These are phyloP conservation scores for Luffa acutangula DNA, from an alignment of 306 rosid species.

Conservation along the genomic window DNA sequence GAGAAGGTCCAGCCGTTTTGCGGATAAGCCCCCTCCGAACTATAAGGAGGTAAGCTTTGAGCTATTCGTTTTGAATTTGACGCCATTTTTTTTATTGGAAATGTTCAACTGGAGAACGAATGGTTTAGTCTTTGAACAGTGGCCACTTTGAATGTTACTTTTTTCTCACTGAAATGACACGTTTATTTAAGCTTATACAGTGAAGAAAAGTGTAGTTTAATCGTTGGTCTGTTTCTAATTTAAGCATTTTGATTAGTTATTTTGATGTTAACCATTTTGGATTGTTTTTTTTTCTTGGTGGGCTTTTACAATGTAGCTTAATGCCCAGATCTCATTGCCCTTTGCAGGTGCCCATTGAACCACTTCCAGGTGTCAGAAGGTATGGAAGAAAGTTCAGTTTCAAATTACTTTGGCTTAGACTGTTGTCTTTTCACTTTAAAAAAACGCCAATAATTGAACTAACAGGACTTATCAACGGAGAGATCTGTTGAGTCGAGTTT, in stretches of 20 bases:
- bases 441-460: neutral
- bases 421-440: neutral
- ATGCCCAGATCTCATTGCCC: neutral
- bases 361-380: constrained; percentile 26
- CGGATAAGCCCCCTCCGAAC: constrained; percentile 20
- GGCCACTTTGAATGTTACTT: neutral
- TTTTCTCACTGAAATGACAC: neutral
- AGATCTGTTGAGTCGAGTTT: constrained; percentile 28
- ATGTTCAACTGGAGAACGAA: neutral
- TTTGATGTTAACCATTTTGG: neutral
- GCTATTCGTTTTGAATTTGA: neutral
- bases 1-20: constrained; percentile 33
- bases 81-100: neutral
- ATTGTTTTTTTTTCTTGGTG: neutral
- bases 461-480: constrained; percentile 24
- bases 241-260: neutral
- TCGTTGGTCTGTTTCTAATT: neutral
- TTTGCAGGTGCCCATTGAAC: constrained; percentile 28
- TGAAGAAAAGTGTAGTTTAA: neutral
- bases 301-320: neutral
- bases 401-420: neutral
- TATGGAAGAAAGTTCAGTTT: neutral
- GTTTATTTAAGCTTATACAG: neutral
- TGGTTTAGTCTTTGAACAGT: neutral
- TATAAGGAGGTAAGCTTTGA: constrained; percentile 33